Evolutionary conservation across 805 yeast genomes (phyloP), one percentile per base, ranked within the genome.

Genomic region (Starmera caribaea): DNA sequence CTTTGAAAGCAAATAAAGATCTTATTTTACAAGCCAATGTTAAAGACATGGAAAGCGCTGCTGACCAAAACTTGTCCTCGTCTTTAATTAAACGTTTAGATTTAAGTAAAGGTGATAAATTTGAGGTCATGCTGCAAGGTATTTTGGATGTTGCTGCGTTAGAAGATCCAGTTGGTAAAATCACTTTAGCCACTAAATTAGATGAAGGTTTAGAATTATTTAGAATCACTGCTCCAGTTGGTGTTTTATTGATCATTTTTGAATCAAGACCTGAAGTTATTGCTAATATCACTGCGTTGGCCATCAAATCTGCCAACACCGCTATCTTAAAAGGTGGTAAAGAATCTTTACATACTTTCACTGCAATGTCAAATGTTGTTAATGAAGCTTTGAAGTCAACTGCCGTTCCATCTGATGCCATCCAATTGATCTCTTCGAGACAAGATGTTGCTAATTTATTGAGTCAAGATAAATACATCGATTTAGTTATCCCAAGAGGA

Each of bases 181-280:
- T 83, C 45, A 82, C 92, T 2, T 66, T 92, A 50, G 88, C 94
- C 30, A 78, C 81, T 34, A 77, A 86, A 58, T 67, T 92, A 28
- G 99, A 92, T 57, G 95, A 87, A 39, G 94, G 86, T n/a, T 73
- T 92, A 46, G 81, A 78, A 38, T 65, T 92, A 44, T 82, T 78
- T 60, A 69, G 96, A 55, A 71, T 90, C 11, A 81, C 96, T 5
- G 84, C 96, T 24, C 98, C 99, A 12, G 88, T 92, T 5, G 99
- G 99, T 15, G 97, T 87, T 0, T 62, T 92, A 35, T 68, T 92
- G 45, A 88, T 92, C 35, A 94, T 92, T 40, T 92, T 92, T 59
- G 99, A 92, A 62, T 78, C 95, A 27, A 75, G 99, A 54, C 99
- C 99, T 31, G 99, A 92, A 59, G 98, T 92, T 10, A 92, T 92